These are phyloP conservation scores for Meira miltonrushii DNA, from an alignment of 1,284 basidiomycete genomes.

Conservation along the genomic window DNA sequence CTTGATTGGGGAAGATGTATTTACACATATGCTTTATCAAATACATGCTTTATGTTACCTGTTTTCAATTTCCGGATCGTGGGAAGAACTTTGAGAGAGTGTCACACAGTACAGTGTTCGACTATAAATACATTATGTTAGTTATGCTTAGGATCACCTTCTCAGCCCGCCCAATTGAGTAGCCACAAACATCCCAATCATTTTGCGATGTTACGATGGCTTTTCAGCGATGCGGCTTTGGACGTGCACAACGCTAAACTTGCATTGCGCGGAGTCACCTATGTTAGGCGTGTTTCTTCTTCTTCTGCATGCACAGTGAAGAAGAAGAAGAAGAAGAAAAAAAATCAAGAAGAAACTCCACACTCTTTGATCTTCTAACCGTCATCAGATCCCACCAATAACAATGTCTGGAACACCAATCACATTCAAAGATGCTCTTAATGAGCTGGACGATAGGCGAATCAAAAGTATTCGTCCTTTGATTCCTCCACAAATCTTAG, in stretches of 20 bases:
- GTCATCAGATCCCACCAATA: background rate
- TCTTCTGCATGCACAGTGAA: background rate
- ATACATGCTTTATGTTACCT: no score
- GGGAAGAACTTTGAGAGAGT: no score
- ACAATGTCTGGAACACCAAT: conserved; percentile 5
- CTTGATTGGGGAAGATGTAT: background rate
- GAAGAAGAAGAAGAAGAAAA: conserved; percentile 2
- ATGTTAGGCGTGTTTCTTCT: background rate
- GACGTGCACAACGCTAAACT: no score
- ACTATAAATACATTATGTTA: no score
- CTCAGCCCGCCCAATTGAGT: no score
- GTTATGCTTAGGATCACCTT: no score
- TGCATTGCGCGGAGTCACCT: conserved; percentile 1
- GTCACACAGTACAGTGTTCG: no score
- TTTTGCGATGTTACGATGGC: no score
- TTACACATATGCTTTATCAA: no score
- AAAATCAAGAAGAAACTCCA: background rate
- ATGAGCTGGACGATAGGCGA: conserved; percentile 47
- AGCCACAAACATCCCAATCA: no score
- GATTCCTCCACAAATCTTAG: conserved; percentile 47
- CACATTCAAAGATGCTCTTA: conserved; percentile 36
- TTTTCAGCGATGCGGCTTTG: no score
- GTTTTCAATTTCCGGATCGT: no score
- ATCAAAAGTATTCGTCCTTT: conserved; percentile 49
- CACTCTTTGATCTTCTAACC: background rate